Conservation (phyloP, 2,329 filamentous ascomycete genomes). For the Beauveria rudraprayagi region DNA sequence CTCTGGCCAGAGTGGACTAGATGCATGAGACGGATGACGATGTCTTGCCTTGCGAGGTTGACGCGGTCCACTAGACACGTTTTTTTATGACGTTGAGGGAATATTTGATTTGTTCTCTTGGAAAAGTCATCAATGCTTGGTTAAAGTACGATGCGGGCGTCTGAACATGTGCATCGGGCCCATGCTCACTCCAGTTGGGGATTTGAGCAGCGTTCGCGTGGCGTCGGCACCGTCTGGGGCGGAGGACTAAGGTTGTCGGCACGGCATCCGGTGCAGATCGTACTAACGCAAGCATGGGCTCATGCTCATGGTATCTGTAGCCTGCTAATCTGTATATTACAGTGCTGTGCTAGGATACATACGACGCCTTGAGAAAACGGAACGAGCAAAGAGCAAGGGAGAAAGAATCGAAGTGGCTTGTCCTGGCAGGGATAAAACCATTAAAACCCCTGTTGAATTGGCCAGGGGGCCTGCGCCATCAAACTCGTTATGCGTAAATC, state of each 20-base stretch:
- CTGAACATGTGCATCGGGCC: neutral
- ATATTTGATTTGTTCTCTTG: neutral
- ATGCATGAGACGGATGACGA: neutral
- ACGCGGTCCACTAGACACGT: neutral
- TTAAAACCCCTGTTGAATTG: no score
- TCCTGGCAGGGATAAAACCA: no score
- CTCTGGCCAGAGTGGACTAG: slow-evolving; percentile 4
- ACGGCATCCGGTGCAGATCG: neutral
- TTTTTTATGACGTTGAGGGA: slow-evolving; percentile 1
- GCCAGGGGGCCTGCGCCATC: no score
- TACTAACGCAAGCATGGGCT: neutral
- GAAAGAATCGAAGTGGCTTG: no score
- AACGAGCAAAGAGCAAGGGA: no score
- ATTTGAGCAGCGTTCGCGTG: neutral
- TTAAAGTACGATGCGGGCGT: neutral
- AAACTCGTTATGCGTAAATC: no score
- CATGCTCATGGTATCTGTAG: neutral
- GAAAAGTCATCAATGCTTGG: neutral
- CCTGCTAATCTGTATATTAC: no score
- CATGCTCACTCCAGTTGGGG: neutral
- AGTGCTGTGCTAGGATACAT: no score
- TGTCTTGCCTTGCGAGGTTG: neutral
- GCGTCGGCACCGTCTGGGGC: neutral
- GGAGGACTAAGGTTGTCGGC: neutral
- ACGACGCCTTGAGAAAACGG: no score